A percentile compares a stretch with the other conserved stretches of the same genome.
phyloP scores from a whole-genome alignment of 1,284 basidiomycete species.

The Inonotus obliquus region DNA sequence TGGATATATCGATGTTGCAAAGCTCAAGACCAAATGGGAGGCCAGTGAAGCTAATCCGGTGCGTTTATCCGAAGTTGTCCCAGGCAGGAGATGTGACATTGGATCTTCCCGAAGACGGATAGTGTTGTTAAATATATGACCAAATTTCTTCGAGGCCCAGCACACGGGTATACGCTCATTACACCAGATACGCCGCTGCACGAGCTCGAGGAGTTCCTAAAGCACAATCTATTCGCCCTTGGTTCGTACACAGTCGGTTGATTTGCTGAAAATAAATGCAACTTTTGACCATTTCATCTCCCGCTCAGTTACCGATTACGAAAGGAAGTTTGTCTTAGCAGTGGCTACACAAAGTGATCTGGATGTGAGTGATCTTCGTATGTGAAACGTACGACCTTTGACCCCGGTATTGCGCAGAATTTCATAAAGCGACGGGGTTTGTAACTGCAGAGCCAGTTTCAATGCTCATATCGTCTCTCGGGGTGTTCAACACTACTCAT shows the following conservation, averaged over 20 bases:
- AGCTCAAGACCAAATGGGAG: conserved; percentile 75
- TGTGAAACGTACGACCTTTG: neutral
- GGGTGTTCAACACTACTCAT: neutral
- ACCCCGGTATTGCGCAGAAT: conserved; percentile 16
- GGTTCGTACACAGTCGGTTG: conserved; percentile 38
- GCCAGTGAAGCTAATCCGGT: conserved; percentile 67
- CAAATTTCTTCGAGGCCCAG: conserved; percentile 67
- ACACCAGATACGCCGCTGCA: conserved; percentile 74
- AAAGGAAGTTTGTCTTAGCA: conserved; percentile 81
- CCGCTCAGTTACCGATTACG: conserved; percentile 68
- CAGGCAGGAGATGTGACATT: neutral
- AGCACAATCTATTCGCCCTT: conserved; percentile 69
- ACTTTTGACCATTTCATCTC: neutral
- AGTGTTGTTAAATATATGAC: conserved; percentile 66
- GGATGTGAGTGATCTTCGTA: conserved; percentile 41
- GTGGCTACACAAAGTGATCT: conserved; percentile 80
- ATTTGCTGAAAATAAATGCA: neutral
- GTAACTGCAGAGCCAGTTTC: neutral
- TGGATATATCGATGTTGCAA: conserved; percentile 77
- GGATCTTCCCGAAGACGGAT: conserved; percentile 42
- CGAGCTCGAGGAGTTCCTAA: conserved; percentile 73
- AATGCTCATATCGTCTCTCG: neutral
- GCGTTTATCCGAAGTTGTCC: conserved; percentile 26
- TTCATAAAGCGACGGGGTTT: conserved; percentile 23
- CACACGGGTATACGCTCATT: conserved; percentile 71